Conservation (phyloP, 2,329 filamentous ascomycete species). For the Zymoseptoria pseudotritici region DNA sequence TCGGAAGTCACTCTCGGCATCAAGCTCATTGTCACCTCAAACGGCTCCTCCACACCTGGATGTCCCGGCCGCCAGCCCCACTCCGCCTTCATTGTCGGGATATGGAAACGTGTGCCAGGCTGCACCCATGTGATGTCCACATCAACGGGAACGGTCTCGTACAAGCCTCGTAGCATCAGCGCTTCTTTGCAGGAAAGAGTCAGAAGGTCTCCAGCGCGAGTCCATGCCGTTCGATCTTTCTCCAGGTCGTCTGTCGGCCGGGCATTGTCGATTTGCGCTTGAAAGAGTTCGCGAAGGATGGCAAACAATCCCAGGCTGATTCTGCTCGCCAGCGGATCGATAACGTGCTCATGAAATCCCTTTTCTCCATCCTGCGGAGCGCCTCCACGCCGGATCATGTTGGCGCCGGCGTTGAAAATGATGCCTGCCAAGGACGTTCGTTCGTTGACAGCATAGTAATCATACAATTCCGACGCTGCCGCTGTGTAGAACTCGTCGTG, state of each 20-base stretch:
- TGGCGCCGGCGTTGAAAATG: not conserved
- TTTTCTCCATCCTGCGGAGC: too few relatives aligned
- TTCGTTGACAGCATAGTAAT: too few relatives aligned
- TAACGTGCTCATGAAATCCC: not conserved
- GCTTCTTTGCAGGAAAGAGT: not conserved
- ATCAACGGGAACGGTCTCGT: not conserved
- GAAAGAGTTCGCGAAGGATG: not conserved
- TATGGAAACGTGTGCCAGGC: not conserved
- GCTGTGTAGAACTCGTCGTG: too few relatives aligned
- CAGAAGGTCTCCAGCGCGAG: not conserved
- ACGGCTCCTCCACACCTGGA: not conserved
- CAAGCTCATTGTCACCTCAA: not conserved
- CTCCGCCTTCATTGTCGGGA: not conserved
- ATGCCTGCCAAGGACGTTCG: too few relatives aligned
- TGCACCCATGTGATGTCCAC: not conserved
- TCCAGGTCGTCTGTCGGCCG: not conserved
- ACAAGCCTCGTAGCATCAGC: not conserved
- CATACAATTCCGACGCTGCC: too few relatives aligned
- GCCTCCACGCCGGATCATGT: too few relatives aligned
- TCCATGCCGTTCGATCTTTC: not conserved
- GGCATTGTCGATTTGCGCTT: not conserved
- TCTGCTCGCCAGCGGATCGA: not conserved
- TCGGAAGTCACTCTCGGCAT: not conserved
- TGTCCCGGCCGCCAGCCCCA: not conserved
- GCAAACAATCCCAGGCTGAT: not conserved